A percentile compares a stretch with the other conserved stretches of the same genome.
Conservation (phyloP, 805 yeast species). For the Candida hispaniensis region DNA sequence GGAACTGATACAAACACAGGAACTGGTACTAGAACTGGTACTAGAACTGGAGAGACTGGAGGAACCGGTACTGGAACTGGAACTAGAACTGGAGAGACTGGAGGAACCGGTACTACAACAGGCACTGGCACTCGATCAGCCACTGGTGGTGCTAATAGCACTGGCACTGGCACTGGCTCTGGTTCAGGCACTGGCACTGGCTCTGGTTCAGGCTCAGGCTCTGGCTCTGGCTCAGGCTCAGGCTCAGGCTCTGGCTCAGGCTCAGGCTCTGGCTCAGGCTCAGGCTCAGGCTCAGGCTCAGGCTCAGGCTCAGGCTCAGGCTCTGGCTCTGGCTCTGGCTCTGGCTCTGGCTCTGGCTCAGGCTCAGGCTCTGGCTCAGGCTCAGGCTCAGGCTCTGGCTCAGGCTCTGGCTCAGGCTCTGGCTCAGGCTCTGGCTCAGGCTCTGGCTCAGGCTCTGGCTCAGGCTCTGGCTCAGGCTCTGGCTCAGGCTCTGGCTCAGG, state of each 20-base stretch:
- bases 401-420: conserved; percentile 12
- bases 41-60: too few species aligned
- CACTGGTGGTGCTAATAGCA: conserved; percentile 1
- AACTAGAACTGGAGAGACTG: too few species aligned
- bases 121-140: conserved; percentile 3
- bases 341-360: conserved; percentile 10
- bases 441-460: conserved; percentile 9
- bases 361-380: conserved; percentile 11
- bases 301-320: conserved; percentile 5
- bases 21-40: too few species aligned
- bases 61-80: too few species aligned
- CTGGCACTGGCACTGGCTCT: conserved; percentile 1
- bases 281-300: conserved; percentile 8
- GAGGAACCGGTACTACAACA: conserved; percentile 1
- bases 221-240: conserved; percentile 2
- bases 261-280: conserved; percentile 11
- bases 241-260: conserved; percentile 2
- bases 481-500: conserved; percentile 11
- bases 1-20: conserved; percentile 7
- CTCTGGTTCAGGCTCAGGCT: conserved; percentile 9
- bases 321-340: conserved; percentile 13
- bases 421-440: conserved; percentile 10
- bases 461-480: conserved; percentile 12
- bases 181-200: conserved; percentile 15
- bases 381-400: conserved; percentile 8